These are phyloP conservation scores for Adansonia grandidieri DNA, from an alignment of 441 rosid genomes.

Conservation along the genomic window DNA sequence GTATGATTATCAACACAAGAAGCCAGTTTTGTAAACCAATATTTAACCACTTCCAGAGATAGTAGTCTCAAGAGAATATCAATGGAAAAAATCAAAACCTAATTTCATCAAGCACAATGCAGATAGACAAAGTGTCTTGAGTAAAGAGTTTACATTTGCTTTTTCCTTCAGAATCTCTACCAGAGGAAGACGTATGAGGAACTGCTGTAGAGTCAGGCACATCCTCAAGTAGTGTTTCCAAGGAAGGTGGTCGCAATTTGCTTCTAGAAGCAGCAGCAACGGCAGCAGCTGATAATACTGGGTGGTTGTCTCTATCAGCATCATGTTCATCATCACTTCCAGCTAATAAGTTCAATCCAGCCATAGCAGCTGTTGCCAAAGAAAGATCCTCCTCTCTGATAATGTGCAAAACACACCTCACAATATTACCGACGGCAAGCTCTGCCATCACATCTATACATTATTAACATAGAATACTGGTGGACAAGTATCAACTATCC, in stretches of 20 bases:
- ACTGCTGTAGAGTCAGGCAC: slow-evolving; percentile 64
- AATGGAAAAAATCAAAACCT: slow-evolving; percentile 1
- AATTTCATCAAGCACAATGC: neutral
- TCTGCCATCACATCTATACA: slow-evolving; percentile 55
- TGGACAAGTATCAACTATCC: neutral
- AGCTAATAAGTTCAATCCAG: slow-evolving; percentile 64
- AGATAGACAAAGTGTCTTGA: neutral
- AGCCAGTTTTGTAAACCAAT: slow-evolving; percentile 13
- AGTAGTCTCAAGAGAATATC: neutral
- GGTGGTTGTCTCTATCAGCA: slow-evolving; percentile 55
- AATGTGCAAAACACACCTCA: slow-evolving; percentile 91
- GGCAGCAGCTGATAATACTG: slow-evolving; percentile 75
- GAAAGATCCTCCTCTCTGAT: slow-evolving; percentile 95
- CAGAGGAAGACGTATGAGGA: slow-evolving; percentile 76
- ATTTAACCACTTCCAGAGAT: slow-evolving; percentile 10
- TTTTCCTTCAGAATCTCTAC: slow-evolving; percentile 97
- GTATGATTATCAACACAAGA: neutral
- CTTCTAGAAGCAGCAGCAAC: slow-evolving; percentile 94
- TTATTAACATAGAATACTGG: slow-evolving; percentile 17
- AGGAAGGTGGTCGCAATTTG: slow-evolving; percentile 85
- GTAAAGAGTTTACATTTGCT: slow-evolving; percentile 64
- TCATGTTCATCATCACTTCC: slow-evolving; percentile 80
- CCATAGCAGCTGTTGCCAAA: slow-evolving; percentile 68
- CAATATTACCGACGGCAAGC: slow-evolving; percentile 96
- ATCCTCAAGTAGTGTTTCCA: slow-evolving; percentile 89